phyloP scores from a whole-genome alignment of 78 protist species.

The Speleostelium caveatum region DNA sequence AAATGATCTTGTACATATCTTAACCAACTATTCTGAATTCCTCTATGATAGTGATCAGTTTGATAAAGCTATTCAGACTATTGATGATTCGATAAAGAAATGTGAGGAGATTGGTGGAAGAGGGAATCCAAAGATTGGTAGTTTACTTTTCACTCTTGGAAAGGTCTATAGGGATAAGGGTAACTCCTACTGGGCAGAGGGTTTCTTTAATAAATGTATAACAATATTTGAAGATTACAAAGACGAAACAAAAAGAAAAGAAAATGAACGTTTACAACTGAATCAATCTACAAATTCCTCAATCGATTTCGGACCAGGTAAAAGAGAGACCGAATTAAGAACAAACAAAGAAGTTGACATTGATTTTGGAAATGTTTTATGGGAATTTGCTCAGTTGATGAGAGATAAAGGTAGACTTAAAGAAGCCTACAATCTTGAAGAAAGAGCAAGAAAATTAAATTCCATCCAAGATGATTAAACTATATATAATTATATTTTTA shows the following conservation, averaged over 20 bases:
- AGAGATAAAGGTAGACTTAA: constrained; percentile 40
- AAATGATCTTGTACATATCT: constrained; percentile 21
- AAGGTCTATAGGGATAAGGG: constrained; percentile 28
- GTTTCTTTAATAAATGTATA: constrained; percentile 64
- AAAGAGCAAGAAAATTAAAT: constrained; percentile 59
- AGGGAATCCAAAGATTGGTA: constrained; percentile 46
- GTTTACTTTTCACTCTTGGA: constrained; percentile 30
- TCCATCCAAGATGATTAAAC: constrained; percentile 47
- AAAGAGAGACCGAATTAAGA: constrained; percentile 60
- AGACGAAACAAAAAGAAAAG: constrained; percentile 6
- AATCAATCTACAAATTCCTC: neutral
- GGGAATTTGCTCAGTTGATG: constrained; percentile 77
- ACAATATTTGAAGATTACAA: constrained; percentile 62
- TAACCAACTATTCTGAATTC: constrained; percentile 51
- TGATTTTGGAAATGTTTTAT: constrained; percentile 69
- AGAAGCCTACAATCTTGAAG: constrained; percentile 57
- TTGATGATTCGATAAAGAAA: neutral
- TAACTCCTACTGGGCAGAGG: constrained; percentile 38
- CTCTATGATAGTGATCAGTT: constrained; percentile 51
- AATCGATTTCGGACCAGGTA: constrained; percentile 18
- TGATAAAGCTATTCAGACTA: constrained; percentile 17
- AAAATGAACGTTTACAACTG: neutral
- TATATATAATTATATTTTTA: neutral
- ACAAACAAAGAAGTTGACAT: constrained; percentile 61
- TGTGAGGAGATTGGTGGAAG: constrained; percentile 31